Evolutionary conservation across 257 asterid species (phyloP), one percentile per base, ranked within the genome.

Genomic region (Solanum chilense): DNA sequence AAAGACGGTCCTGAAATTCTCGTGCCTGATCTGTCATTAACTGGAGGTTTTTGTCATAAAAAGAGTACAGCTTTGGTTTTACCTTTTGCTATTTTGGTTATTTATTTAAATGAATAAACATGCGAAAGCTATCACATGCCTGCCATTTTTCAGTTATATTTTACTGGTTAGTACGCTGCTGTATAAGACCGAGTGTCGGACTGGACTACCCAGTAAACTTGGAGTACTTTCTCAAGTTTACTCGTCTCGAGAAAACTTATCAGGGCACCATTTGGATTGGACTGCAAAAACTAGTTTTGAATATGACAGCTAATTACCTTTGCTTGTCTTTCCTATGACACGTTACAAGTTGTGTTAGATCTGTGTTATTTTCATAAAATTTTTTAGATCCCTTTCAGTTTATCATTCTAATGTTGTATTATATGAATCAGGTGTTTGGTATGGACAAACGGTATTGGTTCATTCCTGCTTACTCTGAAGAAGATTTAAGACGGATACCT

Each of bases 401-500:
- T 15, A 70, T 73, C 35, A 44, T 56, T 83, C 41, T 12, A 45
- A 12, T 33, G 45, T 33, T 82, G 64, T 64, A 70, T 81, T 52
- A 81, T 42, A 44, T 68, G 85, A 62, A 62, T 42, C 81, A 93
- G 96, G 96, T 93, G 81, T 93, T 93, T 91, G 96, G 96, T 45
- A 86, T 68, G 84, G 96, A 93, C 91, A 91, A 87, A 86, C 85
- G 88, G 44, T 92, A 93, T 84, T 93, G 96, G 96, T 88, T 93
- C 69, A 75, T 93, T 84, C 96, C 96, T 6, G 88, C 90, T 86
- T 93, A 92, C 89, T 90, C 94, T 15, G 94, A 93, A 68, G 95
- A 93, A 82, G 96, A 93, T 91, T 75, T 93, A 44, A 91, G 93
- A 60, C 87, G 95, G 87, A 92, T 92, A 52, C 96, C 95, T 87